Evolutionary conservation across 1,284 basidiomycete species (phyloP).

Genomic region (Ceratobasidium sp.): DNA sequence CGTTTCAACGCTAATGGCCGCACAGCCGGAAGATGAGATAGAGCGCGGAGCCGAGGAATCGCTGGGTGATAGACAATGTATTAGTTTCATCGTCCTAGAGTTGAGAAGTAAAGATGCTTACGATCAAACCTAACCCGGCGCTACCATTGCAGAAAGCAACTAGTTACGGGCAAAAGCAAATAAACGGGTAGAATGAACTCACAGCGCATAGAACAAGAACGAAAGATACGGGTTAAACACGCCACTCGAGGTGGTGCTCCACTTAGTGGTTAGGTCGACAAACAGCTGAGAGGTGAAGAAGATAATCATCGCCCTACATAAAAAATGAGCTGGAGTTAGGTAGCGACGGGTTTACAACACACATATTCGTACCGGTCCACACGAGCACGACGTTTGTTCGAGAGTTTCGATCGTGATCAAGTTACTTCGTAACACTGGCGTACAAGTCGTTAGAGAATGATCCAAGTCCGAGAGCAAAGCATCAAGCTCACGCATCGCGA

Average conservation of each 20-base stretch:
- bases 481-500: constrained; percentile 73
- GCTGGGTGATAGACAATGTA: constrained; percentile 51
- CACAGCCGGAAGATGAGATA: constrained; percentile 83
- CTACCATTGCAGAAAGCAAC: constrained; percentile 56
- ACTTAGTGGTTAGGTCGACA: constrained; percentile 56
- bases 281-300: constrained; percentile 86
- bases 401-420: too few species aligned
- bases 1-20: constrained; percentile 58
- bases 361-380: constrained; percentile 89
- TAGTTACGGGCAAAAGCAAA: constrained; percentile 4
- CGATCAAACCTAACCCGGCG: constrained; percentile 78
- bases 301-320: constrained; percentile 74
- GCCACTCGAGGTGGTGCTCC: neutral
- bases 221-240: constrained; percentile 88
- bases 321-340: constrained; percentile 31
- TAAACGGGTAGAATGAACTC: constrained; percentile 57
- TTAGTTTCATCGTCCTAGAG: neutral
- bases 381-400: constrained; percentile 86
- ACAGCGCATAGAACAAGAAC: constrained; percentile 86
- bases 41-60: constrained; percentile 80
- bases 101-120: neutral
- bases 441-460: too few species aligned
- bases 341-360: constrained; percentile 53
- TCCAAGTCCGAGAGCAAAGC: too few species aligned
- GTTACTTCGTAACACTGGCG: constrained; percentile 78